Evolutionary conservation across 2,329 filamentous ascomycete species (phyloP).

Genomic region (Fusarium kyushuense): DNA sequence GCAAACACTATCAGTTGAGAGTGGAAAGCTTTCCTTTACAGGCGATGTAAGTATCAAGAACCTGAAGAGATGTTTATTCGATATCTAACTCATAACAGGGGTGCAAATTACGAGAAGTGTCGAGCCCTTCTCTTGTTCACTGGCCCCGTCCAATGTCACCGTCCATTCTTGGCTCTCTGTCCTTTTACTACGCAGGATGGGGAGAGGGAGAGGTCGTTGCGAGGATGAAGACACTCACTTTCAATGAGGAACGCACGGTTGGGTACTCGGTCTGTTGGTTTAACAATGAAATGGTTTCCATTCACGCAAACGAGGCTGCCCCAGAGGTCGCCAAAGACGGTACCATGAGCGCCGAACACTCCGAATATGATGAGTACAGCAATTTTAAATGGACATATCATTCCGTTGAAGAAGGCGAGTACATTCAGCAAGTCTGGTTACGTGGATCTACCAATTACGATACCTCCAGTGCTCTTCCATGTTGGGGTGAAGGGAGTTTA

Average conservation of each 20-base stretch:
- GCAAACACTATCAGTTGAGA: conserved; percentile 1
- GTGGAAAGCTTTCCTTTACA: background rate
- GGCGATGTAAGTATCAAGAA: conserved; percentile 10
- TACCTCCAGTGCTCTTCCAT: background rate
- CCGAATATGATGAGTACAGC: background rate
- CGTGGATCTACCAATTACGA: background rate
- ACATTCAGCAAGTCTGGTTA: conserved; percentile 23
- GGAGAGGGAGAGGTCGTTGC: conserved; percentile 11
- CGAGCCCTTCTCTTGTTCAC: background rate
- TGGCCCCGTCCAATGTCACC: conserved; percentile 7
- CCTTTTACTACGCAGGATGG: conserved; percentile 21
- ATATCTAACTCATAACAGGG: conserved; percentile 1
- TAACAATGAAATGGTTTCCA: background rate
- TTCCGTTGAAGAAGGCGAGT: conserved; percentile 7
- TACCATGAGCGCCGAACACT: background rate
- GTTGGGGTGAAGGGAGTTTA: background rate
- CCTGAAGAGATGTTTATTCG: rapidly evolving
- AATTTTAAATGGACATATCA: conserved; percentile 16
- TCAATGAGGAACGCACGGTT: conserved; percentile 9
- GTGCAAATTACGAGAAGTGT: conserved; percentile 7
- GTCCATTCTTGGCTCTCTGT: background rate
- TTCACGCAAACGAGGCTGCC: background rate
- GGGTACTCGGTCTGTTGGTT: conserved; percentile 32
- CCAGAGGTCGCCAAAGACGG: rapidly evolving
- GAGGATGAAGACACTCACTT: conserved; percentile 10